phyloP scores from a whole-genome alignment of 768 basidiomycete species.

The Mrakia frigida region DNA sequence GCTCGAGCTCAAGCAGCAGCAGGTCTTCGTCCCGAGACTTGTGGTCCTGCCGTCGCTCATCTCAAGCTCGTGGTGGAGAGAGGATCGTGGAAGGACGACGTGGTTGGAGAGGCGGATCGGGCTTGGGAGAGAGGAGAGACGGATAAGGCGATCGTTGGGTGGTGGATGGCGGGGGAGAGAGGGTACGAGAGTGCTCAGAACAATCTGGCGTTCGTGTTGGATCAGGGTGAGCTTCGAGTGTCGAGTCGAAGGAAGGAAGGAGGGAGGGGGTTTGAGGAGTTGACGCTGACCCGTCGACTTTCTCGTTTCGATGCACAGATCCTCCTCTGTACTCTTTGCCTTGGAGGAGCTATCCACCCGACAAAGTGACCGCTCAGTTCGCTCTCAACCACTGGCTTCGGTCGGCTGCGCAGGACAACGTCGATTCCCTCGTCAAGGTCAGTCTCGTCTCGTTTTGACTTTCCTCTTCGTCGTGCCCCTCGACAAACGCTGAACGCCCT shows the following conservation, averaged over 20 bases:
- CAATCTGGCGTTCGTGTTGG: slow-evolving; percentile 85
- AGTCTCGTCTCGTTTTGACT: neutral
- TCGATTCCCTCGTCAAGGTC: slow-evolving; percentile 98
- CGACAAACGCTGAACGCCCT: neutral
- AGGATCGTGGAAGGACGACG: slow-evolving; percentile 76
- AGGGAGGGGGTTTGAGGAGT: neutral
- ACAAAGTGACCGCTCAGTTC: slow-evolving; percentile 69
- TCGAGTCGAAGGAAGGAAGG: neutral
- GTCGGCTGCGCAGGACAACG: slow-evolving; percentile 84
- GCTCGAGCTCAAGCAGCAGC: slow-evolving; percentile 43
- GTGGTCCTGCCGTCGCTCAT: slow-evolving; percentile 84
- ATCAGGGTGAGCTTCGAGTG: slow-evolving; percentile 64
- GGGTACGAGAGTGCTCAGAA: slow-evolving; percentile 91
- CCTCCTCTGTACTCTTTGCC: slow-evolving; percentile 25
- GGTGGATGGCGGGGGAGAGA: slow-evolving; percentile 91
- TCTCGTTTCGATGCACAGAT: slow-evolving; percentile 8
- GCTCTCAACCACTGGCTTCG: slow-evolving; percentile 92
- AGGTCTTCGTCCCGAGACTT: slow-evolving; percentile 54
- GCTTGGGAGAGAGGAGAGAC: slow-evolving; percentile 63
- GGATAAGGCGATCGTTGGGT: slow-evolving; percentile 79
- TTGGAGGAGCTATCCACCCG: slow-evolving; percentile 20
- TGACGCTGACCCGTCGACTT: neutral
- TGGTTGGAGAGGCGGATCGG: slow-evolving; percentile 64
- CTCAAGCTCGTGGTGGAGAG: slow-evolving; percentile 88
- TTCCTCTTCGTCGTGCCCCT: neutral